Conservation (phyloP, 176 grass and related monocot species). For the Aegilops sharonensis region DNA sequence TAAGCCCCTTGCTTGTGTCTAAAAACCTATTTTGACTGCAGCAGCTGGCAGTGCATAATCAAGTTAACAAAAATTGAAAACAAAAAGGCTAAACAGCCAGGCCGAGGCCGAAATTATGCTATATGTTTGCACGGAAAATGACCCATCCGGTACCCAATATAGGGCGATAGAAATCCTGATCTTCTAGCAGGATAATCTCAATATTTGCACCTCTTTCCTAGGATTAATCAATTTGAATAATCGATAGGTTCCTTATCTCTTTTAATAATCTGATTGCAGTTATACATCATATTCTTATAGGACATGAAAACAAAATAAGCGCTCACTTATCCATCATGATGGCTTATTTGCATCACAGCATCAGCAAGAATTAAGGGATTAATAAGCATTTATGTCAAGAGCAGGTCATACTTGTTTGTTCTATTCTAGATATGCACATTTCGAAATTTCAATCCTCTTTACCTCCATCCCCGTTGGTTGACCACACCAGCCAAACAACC, state of each 20-base stretch:
- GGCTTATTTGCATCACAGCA: background rate
- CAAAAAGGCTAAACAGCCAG: background rate
- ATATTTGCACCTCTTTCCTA: background rate
- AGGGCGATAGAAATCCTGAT: background rate
- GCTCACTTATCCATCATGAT: background rate
- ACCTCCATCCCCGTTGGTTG: background rate
- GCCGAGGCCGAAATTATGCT: background rate
- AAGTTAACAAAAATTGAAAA: background rate
- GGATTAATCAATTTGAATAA: background rate
- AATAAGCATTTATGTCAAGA: background rate
- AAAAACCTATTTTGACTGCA: conserved; percentile 29
- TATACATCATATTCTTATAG: background rate
- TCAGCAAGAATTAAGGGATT: background rate
- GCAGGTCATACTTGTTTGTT: background rate
- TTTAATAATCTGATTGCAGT: background rate
- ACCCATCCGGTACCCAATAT: background rate
- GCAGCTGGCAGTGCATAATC: background rate
- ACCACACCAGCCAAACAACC: background rate
- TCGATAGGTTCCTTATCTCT: background rate
- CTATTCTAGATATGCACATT: background rate
- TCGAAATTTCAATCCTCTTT: background rate
- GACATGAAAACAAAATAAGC: background rate
- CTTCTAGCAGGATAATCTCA: background rate
- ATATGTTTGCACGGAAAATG: background rate
- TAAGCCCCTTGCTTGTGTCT: conserved; percentile 29